Percentiles rank a stretch among this genome's conserved stretches.
phyloP scores from a whole-genome alignment of 192 early-diverging fungal species.

The Lobosporangium transversale region DNA sequence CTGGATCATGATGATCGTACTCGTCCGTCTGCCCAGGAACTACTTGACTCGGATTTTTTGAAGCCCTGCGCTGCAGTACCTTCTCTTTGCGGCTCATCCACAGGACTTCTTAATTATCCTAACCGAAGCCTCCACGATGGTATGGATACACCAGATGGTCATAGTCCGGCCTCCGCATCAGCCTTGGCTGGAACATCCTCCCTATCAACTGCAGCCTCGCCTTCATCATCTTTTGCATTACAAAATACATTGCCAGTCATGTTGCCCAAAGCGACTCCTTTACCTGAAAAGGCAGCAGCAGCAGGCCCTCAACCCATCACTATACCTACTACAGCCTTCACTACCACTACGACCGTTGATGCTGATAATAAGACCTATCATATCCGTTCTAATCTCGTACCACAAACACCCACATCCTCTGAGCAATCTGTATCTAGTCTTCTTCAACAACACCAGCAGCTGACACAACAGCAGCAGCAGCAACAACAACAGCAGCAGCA shows the following conservation, averaged over 20 bases:
- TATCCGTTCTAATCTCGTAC: constrained; percentile 47
- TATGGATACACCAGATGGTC: constrained; percentile 12
- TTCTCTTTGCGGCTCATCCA: not conserved
- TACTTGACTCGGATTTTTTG: constrained; percentile 67
- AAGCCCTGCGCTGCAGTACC: constrained; percentile 28
- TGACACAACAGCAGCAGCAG: not conserved
- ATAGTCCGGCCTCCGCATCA: constrained; percentile 20
- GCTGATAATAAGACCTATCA: constrained; percentile 57
- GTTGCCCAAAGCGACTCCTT: constrained; percentile 12
- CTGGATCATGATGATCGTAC: constrained; percentile 66
- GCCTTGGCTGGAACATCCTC: not conserved
- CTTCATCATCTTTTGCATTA: not conserved
- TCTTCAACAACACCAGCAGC: no score
- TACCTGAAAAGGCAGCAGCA: not conserved
- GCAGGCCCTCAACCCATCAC: constrained; percentile 32
- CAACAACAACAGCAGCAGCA: not conserved
- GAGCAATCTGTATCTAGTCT: not conserved
- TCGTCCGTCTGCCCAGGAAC: constrained; percentile 62
- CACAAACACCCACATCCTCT: constrained; percentile 33
- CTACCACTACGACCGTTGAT: constrained; percentile 48
- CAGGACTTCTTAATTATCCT: constrained; percentile 9
- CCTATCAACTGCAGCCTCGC: constrained; percentile 7
- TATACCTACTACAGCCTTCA: constrained; percentile 47
- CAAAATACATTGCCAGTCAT: constrained; percentile 13
- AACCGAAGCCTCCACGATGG: constrained; percentile 9